Conservation (phyloP, 345 rosid species). For the Gossypium anomalum region DNA sequence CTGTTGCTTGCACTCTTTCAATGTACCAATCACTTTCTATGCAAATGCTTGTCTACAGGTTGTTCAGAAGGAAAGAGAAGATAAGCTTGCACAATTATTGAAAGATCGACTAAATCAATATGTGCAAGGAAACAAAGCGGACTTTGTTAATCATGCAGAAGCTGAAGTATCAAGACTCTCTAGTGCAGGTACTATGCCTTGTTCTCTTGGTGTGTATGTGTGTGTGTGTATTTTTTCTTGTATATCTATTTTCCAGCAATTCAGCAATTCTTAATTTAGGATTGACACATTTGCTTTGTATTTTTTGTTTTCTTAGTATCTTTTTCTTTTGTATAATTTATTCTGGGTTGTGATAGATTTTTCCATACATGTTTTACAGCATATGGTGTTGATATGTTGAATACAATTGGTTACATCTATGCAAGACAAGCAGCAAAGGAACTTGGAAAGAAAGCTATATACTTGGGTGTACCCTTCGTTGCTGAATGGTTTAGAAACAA, state of each 20-base stretch:
- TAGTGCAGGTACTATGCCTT: conserved; percentile 57
- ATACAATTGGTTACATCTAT: conserved; percentile 84
- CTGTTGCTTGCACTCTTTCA: neutral
- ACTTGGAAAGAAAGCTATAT: conserved; percentile 85
- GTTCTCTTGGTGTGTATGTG: conserved; percentile 7
- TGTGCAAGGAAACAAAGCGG: conserved; percentile 67
- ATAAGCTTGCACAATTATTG: conserved; percentile 69
- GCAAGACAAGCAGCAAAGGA: conserved; percentile 93
- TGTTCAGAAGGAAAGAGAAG: conserved; percentile 97
- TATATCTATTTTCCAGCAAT: neutral
- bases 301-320: conserved; percentile 8
- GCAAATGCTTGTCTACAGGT: conserved; percentile 36
- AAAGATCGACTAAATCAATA: conserved; percentile 76
- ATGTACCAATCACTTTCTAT: neutral
- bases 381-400: conserved; percentile 89
- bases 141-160: conserved; percentile 58
- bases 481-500: conserved; percentile 99
- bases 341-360: conserved; percentile 15
- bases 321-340: neutral
- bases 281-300: neutral
- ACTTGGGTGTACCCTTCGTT: conserved; percentile 85
- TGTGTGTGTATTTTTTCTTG: neutral
- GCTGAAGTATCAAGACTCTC: conserved; percentile 88
- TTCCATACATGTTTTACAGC: conserved; percentile 45
- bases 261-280: neutral